Percentiles rank a stretch among this genome's conserved stretches.
Conservation (phyloP, 192 early-diverging fungal species). For the Podochytrium sp. region DNA sequence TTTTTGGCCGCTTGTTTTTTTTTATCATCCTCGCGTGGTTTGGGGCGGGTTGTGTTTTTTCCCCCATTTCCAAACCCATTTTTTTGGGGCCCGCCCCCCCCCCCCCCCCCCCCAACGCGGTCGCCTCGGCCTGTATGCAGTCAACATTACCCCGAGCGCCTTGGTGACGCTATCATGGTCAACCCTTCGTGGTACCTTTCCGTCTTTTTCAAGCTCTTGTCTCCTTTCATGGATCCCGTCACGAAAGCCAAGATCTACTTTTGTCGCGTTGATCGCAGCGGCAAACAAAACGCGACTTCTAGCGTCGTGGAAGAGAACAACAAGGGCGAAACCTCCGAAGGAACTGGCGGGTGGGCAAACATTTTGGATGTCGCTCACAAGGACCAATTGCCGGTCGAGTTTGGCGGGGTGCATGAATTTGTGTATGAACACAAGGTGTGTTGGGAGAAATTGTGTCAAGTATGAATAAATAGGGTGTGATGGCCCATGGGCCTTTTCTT, state of each 20-base stretch:
- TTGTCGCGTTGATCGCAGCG: slow-evolving; percentile 61
- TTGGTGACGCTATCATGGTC: slow-evolving; percentile 65
- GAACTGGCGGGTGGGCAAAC: slow-evolving; percentile 50
- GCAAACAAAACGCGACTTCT: slow-evolving; percentile 15
- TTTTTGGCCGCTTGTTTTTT: too few relatives aligned
- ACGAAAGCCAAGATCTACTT: slow-evolving; percentile 78
- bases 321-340: background rate
- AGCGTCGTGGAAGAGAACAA: background rate
- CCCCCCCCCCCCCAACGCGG: too few relatives aligned
- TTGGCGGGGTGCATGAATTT: slow-evolving; percentile 76
- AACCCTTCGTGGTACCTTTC: slow-evolving; percentile 87
- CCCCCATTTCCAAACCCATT: background rate
- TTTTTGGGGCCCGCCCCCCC: slow-evolving; percentile 14
- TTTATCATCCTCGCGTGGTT: too few relatives aligned
- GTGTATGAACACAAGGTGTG: slow-evolving; percentile 60
- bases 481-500: too few relatives aligned
- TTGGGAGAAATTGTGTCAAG: background rate
- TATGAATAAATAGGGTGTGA: slow-evolving; percentile 9
- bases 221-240: slow-evolving; percentile 90
- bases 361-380: slow-evolving; percentile 53
- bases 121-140: too few relatives aligned
- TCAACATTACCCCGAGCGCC: slow-evolving; percentile 92
- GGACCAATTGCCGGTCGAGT: slow-evolving; percentile 70
- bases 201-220: slow-evolving; percentile 75
- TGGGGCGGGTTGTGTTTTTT: background rate